Conservation (phyloP, 2,329 filamentous ascomycete genomes). For the Penicillium sp. region DNA sequence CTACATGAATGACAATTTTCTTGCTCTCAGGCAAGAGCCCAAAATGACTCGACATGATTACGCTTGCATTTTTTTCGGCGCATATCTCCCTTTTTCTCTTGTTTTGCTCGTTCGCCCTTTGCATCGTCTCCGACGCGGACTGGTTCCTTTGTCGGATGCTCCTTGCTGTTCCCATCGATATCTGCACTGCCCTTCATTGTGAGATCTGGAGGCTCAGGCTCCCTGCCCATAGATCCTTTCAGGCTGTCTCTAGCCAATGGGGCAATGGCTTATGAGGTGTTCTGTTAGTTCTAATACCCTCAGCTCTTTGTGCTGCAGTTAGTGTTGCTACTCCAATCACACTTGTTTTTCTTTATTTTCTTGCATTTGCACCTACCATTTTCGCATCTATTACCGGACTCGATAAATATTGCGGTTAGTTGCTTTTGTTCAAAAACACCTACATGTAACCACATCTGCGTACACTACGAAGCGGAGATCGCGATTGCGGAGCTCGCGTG, state of each 20-base stretch:
- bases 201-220: not conserved
- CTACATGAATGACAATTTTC: conserved; percentile 20
- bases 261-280: conserved; percentile 3
- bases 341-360: too few species aligned
- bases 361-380: too few species aligned
- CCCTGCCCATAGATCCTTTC: conserved; percentile 5
- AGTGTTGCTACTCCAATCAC: too few species aligned
- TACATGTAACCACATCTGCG: too few species aligned
- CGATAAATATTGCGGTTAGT: too few species aligned
- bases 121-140: conserved; percentile 15
- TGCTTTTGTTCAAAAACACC: too few species aligned
- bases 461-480: too few species aligned
- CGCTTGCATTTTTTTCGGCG: conserved; percentile 17
- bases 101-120: not conserved
- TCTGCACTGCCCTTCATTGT: conserved; percentile 1
- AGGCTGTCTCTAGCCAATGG: not conserved
- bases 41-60: conserved; percentile 6
- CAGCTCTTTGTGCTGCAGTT: conserved; percentile 4
- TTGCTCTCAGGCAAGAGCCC: not conserved
- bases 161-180: not conserved
- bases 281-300: conserved; percentile 23
- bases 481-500: not conserved
- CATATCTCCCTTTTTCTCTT: conserved; percentile 5
- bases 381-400: too few species aligned
- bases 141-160: conserved; percentile 13